phyloP scores from a whole-genome alignment of 371 early-diverging fungal genomes.

The Globomyces sp. region DNA sequence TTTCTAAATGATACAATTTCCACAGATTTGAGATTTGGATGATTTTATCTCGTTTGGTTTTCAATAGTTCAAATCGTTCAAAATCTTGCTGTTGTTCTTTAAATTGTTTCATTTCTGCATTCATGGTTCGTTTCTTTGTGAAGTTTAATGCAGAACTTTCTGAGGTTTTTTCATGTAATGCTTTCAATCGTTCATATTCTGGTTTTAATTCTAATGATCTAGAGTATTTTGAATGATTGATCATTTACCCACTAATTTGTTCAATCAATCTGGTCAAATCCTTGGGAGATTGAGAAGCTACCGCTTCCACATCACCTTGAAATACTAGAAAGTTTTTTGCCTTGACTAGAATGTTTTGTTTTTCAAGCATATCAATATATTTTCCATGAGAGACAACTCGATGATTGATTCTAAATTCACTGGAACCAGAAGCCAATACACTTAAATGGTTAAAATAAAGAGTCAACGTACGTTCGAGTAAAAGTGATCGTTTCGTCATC shows the following conservation, averaged over 20 bases:
- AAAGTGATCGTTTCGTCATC: slow-evolving; percentile 18
- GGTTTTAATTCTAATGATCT: slow-evolving; percentile 84
- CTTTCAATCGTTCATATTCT: slow-evolving; percentile 85
- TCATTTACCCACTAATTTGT: slow-evolving; percentile 80
- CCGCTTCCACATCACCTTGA: slow-evolving; percentile 97
- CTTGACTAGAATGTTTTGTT: slow-evolving; percentile 89
- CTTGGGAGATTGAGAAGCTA: slow-evolving; percentile 94
- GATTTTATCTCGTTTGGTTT: slow-evolving; percentile 57
- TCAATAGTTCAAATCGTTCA: slow-evolving; percentile 72
- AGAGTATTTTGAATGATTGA: background rate
- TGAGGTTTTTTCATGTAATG: slow-evolving; percentile 77
- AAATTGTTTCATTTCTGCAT: slow-evolving; percentile 86
- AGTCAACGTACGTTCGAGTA: no score
- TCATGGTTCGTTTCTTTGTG: slow-evolving; percentile 83
- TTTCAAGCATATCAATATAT: slow-evolving; percentile 78
- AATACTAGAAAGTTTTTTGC: slow-evolving; percentile 98
- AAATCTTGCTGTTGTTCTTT: slow-evolving; percentile 89
- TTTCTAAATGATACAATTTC: slow-evolving; percentile 80
- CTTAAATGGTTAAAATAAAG: slow-evolving; percentile 55
- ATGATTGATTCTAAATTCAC: slow-evolving; percentile 88
- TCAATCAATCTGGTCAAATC: slow-evolving; percentile 95
- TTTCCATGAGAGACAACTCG: slow-evolving; percentile 62
- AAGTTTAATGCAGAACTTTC: slow-evolving; percentile 86
- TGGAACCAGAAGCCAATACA: slow-evolving; percentile 55
- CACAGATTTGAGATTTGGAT: slow-evolving; percentile 73